Conservation (phyloP, 305 asterid species). For the Coffea humblotiana region DNA sequence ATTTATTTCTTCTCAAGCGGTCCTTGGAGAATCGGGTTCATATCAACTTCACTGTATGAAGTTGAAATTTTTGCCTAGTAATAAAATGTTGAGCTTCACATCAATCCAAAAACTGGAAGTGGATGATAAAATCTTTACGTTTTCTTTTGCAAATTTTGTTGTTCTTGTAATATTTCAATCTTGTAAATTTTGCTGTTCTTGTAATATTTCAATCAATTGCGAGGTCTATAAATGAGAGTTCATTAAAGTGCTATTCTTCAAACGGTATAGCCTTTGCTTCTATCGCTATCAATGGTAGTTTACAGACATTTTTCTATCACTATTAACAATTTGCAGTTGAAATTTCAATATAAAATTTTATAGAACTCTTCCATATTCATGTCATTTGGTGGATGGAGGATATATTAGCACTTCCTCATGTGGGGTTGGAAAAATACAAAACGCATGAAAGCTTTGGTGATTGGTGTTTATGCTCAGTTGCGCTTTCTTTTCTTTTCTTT, state of each 20-base stretch:
- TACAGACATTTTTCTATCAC: not conserved
- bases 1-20: no score
- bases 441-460: not conserved
- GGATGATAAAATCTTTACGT: not conserved
- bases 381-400: not conserved
- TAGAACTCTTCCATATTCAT: not conserved
- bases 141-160: not conserved
- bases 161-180: not conserved
- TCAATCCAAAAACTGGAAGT: not conserved
- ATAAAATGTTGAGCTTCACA: not conserved
- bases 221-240: not conserved
- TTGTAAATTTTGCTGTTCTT: no score
- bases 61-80: conserved; percentile 1
- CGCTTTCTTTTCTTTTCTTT: not conserved
- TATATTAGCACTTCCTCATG: not conserved
- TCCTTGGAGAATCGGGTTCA: no score
- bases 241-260: not conserved
- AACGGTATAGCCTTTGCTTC: not conserved
- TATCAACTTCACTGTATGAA: conserved; percentile 7
- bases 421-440: not conserved
- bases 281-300: not conserved
- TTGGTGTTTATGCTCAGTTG: not conserved
- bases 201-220: not conserved
- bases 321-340: not conserved
- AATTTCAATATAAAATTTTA: not conserved